Evolutionary conservation across 2,329 filamentous ascomycete species (phyloP).

Genomic region (Metarhizium brunneum): DNA sequence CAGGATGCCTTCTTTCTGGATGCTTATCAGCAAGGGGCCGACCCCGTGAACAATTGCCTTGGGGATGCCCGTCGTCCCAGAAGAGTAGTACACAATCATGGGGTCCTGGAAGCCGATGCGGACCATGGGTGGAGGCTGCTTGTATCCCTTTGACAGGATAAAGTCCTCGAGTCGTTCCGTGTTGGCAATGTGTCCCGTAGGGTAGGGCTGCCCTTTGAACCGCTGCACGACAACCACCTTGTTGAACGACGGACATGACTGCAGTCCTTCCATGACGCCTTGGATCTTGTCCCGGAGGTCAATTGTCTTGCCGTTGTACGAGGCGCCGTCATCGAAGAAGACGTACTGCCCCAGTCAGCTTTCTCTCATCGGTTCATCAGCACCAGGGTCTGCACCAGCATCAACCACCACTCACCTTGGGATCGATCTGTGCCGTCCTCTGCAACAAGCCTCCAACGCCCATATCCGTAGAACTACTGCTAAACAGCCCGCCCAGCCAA

Average conservation of each 20-base stretch:
- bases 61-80: constrained; percentile 72
- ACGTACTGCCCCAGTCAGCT: constrained; percentile 39
- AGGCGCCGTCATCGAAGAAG: constrained; percentile 73
- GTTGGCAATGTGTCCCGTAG: constrained; percentile 43
- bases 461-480: constrained; percentile 73
- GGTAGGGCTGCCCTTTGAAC: constrained; percentile 46
- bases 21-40: constrained; percentile 50
- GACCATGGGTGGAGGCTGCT: constrained; percentile 39
- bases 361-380: background rate
- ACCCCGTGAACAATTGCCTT: constrained; percentile 79
- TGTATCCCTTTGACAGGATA: constrained; percentile 21
- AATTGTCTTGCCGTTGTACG: constrained; percentile 70
- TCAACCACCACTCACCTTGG: constrained; percentile 37
- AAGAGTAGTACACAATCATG: constrained; percentile 69
- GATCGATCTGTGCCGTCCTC: constrained; percentile 63
- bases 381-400: background rate
- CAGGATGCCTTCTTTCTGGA: constrained; percentile 48
- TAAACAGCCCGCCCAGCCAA: constrained; percentile 67
- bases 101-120: constrained; percentile 64
- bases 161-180: constrained; percentile 38
- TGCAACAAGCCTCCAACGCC: constrained; percentile 70
- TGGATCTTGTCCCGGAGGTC: constrained; percentile 66
- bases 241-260: constrained; percentile 48
- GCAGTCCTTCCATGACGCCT: constrained; percentile 59
- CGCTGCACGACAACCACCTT: constrained; percentile 58